phyloP scores from a whole-genome alignment of 1,284 basidiomycete genomes.

The Coniferiporia sulphurascens region DNA sequence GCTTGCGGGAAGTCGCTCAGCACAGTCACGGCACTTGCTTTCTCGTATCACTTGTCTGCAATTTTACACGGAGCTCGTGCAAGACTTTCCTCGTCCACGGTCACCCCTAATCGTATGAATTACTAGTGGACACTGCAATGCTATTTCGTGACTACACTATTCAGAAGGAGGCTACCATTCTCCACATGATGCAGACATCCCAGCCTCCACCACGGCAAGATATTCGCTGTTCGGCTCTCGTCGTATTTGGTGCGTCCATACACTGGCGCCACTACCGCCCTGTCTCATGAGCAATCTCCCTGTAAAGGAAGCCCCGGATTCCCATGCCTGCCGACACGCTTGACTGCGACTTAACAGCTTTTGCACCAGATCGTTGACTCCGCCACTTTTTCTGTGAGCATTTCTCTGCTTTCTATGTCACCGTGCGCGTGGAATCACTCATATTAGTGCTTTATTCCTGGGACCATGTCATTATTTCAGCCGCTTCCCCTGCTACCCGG shows the following conservation, averaged over 20 bases:
- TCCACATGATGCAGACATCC: slow-evolving; percentile 1
- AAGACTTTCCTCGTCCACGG: slow-evolving; percentile 10
- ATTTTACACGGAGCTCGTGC: too few relatives aligned
- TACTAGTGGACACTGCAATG: background rate
- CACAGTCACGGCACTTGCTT: slow-evolving; percentile 9
- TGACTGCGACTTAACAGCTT: background rate
- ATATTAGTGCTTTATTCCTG: background rate
- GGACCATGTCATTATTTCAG: background rate
- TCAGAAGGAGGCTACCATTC: slow-evolving; percentile 11
- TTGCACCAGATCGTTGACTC: slow-evolving; percentile 2
- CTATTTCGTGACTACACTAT: background rate
- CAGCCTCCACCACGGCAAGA: background rate
- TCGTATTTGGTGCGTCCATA: slow-evolving; percentile 9
- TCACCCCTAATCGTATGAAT: background rate
- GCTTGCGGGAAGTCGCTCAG: slow-evolving; percentile 18
- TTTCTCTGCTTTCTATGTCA: too few relatives aligned
- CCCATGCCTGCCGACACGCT: background rate
- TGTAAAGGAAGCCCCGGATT: background rate
- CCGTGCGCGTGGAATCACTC: background rate
- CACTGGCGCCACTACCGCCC: background rate
- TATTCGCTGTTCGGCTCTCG: slow-evolving; percentile 1
- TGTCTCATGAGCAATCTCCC: background rate
- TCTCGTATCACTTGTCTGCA: too few relatives aligned
- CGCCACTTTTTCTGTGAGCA: background rate
- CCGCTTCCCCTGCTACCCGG: background rate